Conservation (phyloP, 2,329 filamentous ascomycete species). For the Achaetomium macrosporum region DNA sequence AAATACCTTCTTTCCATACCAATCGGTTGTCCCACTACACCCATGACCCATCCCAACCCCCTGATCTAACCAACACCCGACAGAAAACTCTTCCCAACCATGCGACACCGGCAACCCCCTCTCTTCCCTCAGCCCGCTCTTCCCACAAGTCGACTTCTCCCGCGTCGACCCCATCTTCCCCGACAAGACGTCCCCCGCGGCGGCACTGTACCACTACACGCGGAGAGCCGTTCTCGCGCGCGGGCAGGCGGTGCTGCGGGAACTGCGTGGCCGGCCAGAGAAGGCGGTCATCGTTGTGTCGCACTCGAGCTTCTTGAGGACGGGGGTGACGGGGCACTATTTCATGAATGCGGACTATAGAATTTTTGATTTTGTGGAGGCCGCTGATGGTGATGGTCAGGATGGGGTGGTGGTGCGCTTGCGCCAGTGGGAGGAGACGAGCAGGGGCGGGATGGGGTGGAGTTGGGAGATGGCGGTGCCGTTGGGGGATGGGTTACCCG, state of each 20-base stretch:
- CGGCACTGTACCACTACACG: conserved; percentile 47
- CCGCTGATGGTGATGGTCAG: too few relatives aligned
- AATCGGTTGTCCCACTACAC: too few relatives aligned
- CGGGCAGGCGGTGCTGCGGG: conserved; percentile 44
- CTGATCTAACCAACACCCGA: too few relatives aligned
- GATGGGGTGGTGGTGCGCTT: conserved; percentile 29
- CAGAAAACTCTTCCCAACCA: conserved; percentile 48
- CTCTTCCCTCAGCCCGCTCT: conserved; percentile 38
- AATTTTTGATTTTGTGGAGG: conserved; percentile 49
- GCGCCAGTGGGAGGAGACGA: conserved; percentile 44
- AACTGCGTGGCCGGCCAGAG: conserved; percentile 45
- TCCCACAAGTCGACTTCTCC: conserved; percentile 52
- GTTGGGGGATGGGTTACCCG: conserved; percentile 29
- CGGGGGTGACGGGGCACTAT: conserved; percentile 48
- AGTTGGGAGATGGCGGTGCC: conserved; percentile 35
- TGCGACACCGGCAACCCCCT: conserved; percentile 56
- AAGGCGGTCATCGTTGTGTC: conserved; percentile 54
- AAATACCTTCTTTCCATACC: too few relatives aligned
- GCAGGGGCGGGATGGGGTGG: conserved; percentile 45
- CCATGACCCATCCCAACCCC: too few relatives aligned
- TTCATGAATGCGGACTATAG: conserved; percentile 60
- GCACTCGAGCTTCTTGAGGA: conserved; percentile 57
- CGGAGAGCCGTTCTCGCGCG: conserved; percentile 47
- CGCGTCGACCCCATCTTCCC: conserved; percentile 54
- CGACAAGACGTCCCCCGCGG: conserved; percentile 49